Base-by-base conservation (phyloP, 1,139 yeast genomes). In the Yamadazyma triangularis region DNA sequence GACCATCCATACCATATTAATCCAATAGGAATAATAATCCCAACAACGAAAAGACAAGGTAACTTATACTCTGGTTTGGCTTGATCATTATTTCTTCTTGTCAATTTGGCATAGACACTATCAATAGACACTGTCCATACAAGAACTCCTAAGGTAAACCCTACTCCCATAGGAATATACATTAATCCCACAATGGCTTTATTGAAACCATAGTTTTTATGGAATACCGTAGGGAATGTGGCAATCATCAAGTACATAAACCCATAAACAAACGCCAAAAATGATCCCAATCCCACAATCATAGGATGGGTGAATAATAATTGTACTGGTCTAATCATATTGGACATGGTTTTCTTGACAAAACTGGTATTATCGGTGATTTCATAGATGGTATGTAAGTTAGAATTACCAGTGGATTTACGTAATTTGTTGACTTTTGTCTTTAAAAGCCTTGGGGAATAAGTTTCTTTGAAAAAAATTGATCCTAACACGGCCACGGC, bases 1-100 rank as follows among this genome's bases (percentile, higher is more conserved):
- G 68, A 60, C 72, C 73, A 67, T 11, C 73, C 73, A 39, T 62
- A 67, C 70, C 70, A 64, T 13, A 67, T 42, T 32, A 66, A 53
- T 2, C 72, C 72, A 10, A 64, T 43, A 3, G 73, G 70, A 25
- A 66, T 58, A 24, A 61, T 45, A 7, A 57, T 34, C 2, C 70
- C 59, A 9, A 63, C 60, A 4, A 56, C 52, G 33, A 65, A 51
- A 20, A 67, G 48, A 39, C 70, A 64, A 4, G 73, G 73, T 26
- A 67, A 48, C 32, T 71, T 51, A 38, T 46, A 67, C 39, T 67
- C 73, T 2, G 73, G 73, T 39, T 65, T 64, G 10, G 63, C 45
- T 2, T 55, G 56, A 1, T 69, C 71, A 8, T 53, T 50, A 36
- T 67, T 65, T 24, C 44, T 49, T 3, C 34, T 51, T 4, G 58